Conservation (phyloP, 2,329 filamentous ascomycete genomes). For the Colletotrichum sp. region DNA sequence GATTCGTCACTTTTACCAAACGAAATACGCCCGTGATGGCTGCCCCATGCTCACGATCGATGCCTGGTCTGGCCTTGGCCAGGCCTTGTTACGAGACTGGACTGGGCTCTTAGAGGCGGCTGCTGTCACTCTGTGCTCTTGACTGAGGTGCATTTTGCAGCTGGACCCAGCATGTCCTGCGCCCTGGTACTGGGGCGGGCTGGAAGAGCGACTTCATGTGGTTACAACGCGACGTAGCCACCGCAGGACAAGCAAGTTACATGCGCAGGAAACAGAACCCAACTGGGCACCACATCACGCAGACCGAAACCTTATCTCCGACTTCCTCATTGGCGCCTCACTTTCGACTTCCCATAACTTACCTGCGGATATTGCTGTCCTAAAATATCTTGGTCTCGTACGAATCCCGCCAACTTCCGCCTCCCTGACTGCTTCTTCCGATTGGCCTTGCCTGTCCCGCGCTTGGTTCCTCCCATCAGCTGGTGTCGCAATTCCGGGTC, state of each 20-base stretch:
- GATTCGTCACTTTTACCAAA: background rate
- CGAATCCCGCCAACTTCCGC: background rate
- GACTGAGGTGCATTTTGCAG: background rate
- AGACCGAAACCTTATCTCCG: background rate
- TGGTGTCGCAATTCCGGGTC: background rate
- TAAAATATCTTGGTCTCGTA: background rate
- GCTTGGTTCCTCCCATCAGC: background rate
- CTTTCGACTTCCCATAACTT: background rate
- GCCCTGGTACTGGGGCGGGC: background rate
- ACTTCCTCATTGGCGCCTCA: background rate
- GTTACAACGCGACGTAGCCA: background rate
- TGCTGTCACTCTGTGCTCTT: background rate
- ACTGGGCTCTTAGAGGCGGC: background rate
- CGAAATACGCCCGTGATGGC: background rate
- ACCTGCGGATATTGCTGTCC: background rate
- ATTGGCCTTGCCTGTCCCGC: background rate
- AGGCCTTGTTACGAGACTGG: background rate
- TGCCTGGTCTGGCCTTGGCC: background rate
- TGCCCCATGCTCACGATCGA: background rate
- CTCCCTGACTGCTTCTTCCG: background rate
- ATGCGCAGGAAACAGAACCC: background rate
- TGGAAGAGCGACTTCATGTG: background rate
- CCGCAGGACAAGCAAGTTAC: background rate
- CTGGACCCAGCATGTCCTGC: background rate
- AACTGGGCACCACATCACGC: background rate